Base-by-base conservation (phyloP, 106 monocot species). In the Apostasia shenzhenica region DNA sequence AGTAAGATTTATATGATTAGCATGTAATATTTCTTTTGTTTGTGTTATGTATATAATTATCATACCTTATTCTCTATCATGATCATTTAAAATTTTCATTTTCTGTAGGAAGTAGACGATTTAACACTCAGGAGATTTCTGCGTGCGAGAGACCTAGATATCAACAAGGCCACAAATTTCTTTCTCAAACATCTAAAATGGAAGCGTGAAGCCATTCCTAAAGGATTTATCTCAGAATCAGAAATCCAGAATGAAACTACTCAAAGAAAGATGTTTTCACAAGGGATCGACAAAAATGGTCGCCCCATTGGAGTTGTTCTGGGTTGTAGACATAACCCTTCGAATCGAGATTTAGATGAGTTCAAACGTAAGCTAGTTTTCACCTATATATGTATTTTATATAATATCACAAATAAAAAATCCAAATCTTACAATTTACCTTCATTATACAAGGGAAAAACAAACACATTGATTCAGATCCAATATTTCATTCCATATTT, bases 171-270 rank as follows among this genome's bases (percentile, higher is more conserved):
- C 3, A 81, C 81, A 0, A 11, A 62, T 41, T 68, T 91, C 60
- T 82, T 91, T n/a, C 67, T 88, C 6, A 95, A 84, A 68, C 84
- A 88, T 64, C 73, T 81, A 9, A 82, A 82, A 47, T 95, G 94
- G 94, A 88, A 71, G 68, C 56, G 26, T n/a, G 48, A 41, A 57
- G 55, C 66, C 11, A 75, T 84, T 11, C 94, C 94, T 38, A 81
- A 84, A 26, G 88, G 86, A 11, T 87, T 81, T 72, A 88, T 95
- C 61, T 85, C 85, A 6, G 77, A 80, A 11, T 48, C 74, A 57
- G 83, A 95, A 59, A 71, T 91, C 3, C 49, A 52, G 59, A 81
- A 83, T 45, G 88, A 91, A 47, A 70, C 88, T 45, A 39, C 77
- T 41, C 85, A 88, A 66, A 70, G 71, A 55, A 95, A 95, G 77